Base-by-base conservation (phyloP, 768 basidiomycete species). In the Rhodocollybia butyracea region DNA sequence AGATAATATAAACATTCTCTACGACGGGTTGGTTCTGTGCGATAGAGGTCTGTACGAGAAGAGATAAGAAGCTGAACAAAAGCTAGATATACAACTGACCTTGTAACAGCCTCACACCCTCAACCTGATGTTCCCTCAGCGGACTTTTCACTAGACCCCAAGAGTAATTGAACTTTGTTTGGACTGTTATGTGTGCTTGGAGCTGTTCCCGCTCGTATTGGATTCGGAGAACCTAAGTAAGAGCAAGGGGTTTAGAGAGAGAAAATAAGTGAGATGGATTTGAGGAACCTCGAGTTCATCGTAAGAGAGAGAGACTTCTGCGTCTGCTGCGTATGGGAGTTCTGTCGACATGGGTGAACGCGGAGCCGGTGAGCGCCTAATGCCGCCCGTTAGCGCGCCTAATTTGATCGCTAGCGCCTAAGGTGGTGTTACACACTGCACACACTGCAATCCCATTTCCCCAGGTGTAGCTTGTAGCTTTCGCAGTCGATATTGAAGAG, bases 101-200 rank as follows among this genome's bases (percentile, higher is more conserved):
- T 83, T 96, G 94, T 54, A 99, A 75, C 42, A 98, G 67, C 60
- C 84, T 83, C 46, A 98, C 93, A 21, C 97, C 97, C 66, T 97
- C 91, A 0, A 89, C 90, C 65, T 98, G 94, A 63, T 97, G 82
- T 29, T 91, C 87, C 39, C 83, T 80, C 61, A 83, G 70, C 12
- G 89, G 90, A 63, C 91, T 92, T 77, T 98, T 98, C 51, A 98
- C 91, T 30, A 96, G 77, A 2, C 96, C 96, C 96, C 96, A 97
- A 38, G 92, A 84, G 70, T 89, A 95, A 75, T 98, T 98, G 77
- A 99, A 99, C 69, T 93, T 95, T 38, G 94, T 96, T 73, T 99
- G 97, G 6, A 88, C 82, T 10, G 92, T 93, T 56, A 97, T 81
- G 70, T 96, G 94, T 47, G 84, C 80, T 60, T 93, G 87, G 0